Evolutionary conservation across 2,329 filamentous ascomycete species (phyloP).

Genomic region (Fusarium praegraminearum): DNA sequence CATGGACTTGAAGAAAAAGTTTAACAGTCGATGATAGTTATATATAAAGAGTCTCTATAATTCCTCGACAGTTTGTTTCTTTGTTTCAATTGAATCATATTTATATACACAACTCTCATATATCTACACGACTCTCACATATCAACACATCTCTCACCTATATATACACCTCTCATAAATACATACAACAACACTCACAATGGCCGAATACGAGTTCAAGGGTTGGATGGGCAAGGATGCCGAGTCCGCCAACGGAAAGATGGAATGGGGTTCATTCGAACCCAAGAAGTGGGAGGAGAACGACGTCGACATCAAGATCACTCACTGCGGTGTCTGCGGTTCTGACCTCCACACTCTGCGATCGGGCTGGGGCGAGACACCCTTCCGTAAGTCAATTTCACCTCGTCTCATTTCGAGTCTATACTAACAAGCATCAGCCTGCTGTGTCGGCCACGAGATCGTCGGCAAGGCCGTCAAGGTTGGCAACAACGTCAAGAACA

Average conservation of each 20-base stretch:
- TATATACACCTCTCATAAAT: background rate
- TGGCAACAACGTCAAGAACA: slow-evolving; percentile 59
- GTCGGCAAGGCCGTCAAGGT: slow-evolving; percentile 68
- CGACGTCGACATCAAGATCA: slow-evolving; percentile 72
- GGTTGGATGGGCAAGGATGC: slow-evolving; percentile 62
- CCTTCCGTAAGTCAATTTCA: slow-evolving; percentile 52
- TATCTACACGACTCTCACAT: background rate
- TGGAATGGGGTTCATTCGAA: slow-evolving; percentile 66
- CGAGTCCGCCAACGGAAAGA: slow-evolving; percentile 60
- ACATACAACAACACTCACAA: slow-evolving; percentile 28
- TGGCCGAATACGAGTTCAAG: slow-evolving; percentile 61
- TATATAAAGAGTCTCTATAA: slow-evolving; percentile 13
- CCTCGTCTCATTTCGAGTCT: background rate
- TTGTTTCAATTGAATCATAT: background rate
- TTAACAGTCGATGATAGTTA: background rate
- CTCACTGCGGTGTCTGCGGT: slow-evolving; percentile 74
- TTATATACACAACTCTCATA: background rate
- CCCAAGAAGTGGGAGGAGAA: slow-evolving; percentile 73
- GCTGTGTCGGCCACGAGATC: slow-evolving; percentile 74
- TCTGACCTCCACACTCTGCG: slow-evolving; percentile 69
- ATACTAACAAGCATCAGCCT: slow-evolving; percentile 51
- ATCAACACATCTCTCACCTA: background rate
- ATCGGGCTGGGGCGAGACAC: slow-evolving; percentile 61
- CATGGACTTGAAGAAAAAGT: background rate
- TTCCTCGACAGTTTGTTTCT: background rate